These are phyloP conservation scores for Aspergillus novoparasiticus DNA, from an alignment of 2,329 filamentous ascomycete genomes.

Conservation along the genomic window DNA sequence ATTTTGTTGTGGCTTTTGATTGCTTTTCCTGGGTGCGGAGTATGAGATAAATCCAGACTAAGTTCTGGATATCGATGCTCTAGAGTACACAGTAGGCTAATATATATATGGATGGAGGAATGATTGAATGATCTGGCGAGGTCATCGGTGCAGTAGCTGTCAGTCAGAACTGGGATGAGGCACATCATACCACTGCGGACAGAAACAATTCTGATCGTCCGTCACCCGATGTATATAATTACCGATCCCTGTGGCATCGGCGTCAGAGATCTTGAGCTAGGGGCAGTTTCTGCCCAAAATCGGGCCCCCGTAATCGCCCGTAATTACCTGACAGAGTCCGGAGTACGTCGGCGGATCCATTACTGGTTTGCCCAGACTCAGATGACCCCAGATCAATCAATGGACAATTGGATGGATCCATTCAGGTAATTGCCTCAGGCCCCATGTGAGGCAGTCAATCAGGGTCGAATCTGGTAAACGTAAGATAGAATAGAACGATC, in stretches of 20 bases:
- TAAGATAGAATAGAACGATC: not conserved
- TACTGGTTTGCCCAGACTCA: not conserved
- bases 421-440: not conserved
- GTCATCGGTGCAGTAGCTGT: not conserved
- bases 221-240: not conserved
- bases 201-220: not conserved
- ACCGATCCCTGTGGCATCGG: not conserved
- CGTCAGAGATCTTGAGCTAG: not conserved
- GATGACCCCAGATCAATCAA: slow-evolving; percentile 4
- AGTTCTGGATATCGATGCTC: not conserved
- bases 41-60: not conserved
- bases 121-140: not conserved
- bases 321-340: slow-evolving; percentile 1
- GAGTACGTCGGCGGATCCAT: slow-evolving; percentile 4
- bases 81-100: too few relatives aligned
- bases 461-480: not conserved
- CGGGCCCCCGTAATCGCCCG: not conserved
- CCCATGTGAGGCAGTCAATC: slow-evolving; percentile 1
- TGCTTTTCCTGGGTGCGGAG: not conserved
- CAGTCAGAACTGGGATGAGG: not conserved
- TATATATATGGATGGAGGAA: too few relatives aligned
- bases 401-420: not conserved
- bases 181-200: not conserved
- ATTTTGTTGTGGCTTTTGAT: not conserved
- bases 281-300: slow-evolving; percentile 2